phyloP scores from a whole-genome alignment of 2,329 filamentous ascomycete species.

The Talaromyces sp. region DNA sequence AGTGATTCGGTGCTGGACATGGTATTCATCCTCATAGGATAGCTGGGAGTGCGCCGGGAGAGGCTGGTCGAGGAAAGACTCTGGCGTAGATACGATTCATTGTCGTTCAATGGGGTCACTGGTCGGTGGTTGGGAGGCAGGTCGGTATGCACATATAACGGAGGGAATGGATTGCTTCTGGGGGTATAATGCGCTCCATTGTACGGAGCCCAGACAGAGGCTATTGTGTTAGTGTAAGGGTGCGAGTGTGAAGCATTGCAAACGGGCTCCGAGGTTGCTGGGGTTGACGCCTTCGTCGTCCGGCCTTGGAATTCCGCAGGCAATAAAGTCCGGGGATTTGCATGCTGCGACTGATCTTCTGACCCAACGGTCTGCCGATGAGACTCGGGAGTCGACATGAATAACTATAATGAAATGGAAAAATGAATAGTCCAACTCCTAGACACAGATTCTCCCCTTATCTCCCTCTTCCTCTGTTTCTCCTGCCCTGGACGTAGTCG shows the following conservation, averaged over 20 bases:
- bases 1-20: constrained; percentile 44
- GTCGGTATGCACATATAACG: constrained; percentile 38
- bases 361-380: constrained; percentile 17
- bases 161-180: constrained; percentile 22
- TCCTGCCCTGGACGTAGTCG: not conserved
- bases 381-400: constrained; percentile 16
- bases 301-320: constrained; percentile 13
- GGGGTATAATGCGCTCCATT: constrained; percentile 13
- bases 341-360: constrained; percentile 13
- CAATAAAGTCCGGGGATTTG: not conserved
- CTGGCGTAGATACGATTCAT: constrained; percentile 36
- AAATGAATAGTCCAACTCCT: not conserved
- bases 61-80: constrained; percentile 44
- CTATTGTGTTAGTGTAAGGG: not conserved
- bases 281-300: constrained; percentile 10
- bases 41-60: constrained; percentile 44
- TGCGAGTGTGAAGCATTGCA: constrained; percentile 16
- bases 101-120: constrained; percentile 30
- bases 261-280: constrained; percentile 13
- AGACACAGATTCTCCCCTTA: not conserved
- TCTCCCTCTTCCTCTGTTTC: not conserved
- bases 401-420: not conserved
- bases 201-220: constrained; percentile 10
- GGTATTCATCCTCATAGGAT: constrained; percentile 37
- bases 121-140: constrained; percentile 23